Conservation (phyloP, 2,329 filamentous ascomycete genomes). For the Alternaria rosae region DNA sequence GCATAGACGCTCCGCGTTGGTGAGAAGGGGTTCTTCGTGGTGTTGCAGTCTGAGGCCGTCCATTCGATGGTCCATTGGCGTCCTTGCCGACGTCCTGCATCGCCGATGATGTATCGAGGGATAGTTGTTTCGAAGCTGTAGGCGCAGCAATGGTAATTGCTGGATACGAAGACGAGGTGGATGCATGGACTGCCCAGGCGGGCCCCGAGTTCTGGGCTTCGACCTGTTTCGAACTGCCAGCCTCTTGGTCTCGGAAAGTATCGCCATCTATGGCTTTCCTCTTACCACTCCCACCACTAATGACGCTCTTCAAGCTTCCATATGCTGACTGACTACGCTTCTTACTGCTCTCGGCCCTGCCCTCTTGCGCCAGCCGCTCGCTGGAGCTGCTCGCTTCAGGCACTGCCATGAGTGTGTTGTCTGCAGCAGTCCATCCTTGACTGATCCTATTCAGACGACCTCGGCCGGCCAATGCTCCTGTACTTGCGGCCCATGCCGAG, state of each 20-base stretch:
- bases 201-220: constrained; percentile 26
- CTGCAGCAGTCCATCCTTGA: constrained; percentile 45
- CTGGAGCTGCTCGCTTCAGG: constrained; percentile 59
- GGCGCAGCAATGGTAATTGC: constrained; percentile 44
- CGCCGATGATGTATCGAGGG: constrained; percentile 40
- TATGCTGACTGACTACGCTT: constrained; percentile 48
- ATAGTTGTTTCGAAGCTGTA: constrained; percentile 47
- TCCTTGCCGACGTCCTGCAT: constrained; percentile 31
- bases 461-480: constrained; percentile 39
- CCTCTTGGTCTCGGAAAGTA: constrained; percentile 28
- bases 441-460: constrained; percentile 41
- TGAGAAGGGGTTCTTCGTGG: constrained; percentile 24
- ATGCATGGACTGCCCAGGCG: constrained; percentile 39
- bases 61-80: constrained; percentile 7
- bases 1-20: constrained; percentile 31
- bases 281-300: constrained; percentile 45
- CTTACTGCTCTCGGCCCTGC: constrained; percentile 29
- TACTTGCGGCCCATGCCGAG: constrained; percentile 38
- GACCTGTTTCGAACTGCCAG: constrained; percentile 15
- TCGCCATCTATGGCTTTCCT: constrained; percentile 32
- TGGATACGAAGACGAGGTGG: constrained; percentile 36
- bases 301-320: constrained; percentile 50
- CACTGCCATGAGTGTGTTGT: constrained; percentile 55
- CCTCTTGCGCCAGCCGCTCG: constrained; percentile 47
- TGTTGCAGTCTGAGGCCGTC: constrained; percentile 20